Evolutionary conservation across 202 grass and related monocot species (phyloP).

Genomic region (Alloteropsis angusta): DNA sequence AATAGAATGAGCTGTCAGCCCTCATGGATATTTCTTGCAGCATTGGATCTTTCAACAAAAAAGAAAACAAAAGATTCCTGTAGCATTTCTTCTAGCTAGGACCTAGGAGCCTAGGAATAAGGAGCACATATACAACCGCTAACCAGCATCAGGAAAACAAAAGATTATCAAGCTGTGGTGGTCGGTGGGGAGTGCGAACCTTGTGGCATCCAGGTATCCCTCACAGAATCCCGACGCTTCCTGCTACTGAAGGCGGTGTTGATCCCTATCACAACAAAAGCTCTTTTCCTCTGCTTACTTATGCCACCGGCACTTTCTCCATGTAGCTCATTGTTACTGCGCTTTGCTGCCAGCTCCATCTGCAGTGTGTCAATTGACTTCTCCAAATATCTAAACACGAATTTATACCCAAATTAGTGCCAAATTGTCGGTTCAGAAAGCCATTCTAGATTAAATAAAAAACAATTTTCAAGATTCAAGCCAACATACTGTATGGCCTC

Average conservation of each 20-base stretch:
- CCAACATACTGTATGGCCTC: slow-evolving; percentile 82
- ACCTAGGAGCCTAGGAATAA: slow-evolving; percentile 10
- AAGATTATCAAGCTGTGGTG: not conserved
- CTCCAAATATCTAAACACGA: slow-evolving; percentile 52
- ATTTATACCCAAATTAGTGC: slow-evolving; percentile 19
- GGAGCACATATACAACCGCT: not conserved
- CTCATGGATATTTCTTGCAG: not conserved
- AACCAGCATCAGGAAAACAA: not conserved
- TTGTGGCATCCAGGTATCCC: slow-evolving; percentile 97
- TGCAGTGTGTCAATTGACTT: slow-evolving; percentile 87
- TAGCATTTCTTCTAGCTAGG: slow-evolving; percentile 15
- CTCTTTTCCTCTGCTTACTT: slow-evolving; percentile 50
- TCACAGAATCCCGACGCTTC: slow-evolving; percentile 87
- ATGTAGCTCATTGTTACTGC: slow-evolving; percentile 58
- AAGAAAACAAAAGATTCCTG: not conserved
- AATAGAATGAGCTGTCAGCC: slow-evolving; percentile 12
- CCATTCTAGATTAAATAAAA: not conserved
- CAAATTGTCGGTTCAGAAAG: not conserved
- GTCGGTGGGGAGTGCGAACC: slow-evolving; percentile 31
- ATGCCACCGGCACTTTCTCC: slow-evolving; percentile 22
- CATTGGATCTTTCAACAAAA: not conserved
- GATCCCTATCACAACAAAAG: slow-evolving; percentile 79
- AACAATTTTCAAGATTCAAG: slow-evolving; percentile 7
- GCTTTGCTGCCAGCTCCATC: slow-evolving; percentile 88
- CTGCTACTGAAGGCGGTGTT: slow-evolving; percentile 97